These are phyloP conservation scores for Entomortierella beljakovae DNA, from an alignment of 192 early-diverging fungal genomes.

Conservation along the genomic window DNA sequence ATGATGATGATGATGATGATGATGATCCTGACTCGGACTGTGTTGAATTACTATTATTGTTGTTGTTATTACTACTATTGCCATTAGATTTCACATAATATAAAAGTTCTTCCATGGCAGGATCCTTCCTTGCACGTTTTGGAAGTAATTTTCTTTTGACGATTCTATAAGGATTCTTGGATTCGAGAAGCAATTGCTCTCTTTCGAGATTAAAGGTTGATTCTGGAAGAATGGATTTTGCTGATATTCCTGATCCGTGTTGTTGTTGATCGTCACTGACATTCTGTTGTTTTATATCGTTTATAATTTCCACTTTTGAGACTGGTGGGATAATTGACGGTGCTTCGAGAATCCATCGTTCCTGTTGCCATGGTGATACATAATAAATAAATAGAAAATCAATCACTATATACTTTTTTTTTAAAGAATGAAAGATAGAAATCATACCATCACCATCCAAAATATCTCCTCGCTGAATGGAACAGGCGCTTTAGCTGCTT, in stretches of 20 bases:
- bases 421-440: not conserved
- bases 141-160: constrained; percentile 56
- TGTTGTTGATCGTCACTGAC: constrained; percentile 9
- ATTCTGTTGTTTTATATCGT: constrained; percentile 59
- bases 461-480: constrained; percentile 54
- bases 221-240: constrained; percentile 18
- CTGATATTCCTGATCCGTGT: constrained; percentile 59
- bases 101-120: constrained; percentile 54
- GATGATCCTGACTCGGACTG: not conserved
- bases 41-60: not conserved
- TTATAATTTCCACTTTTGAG: constrained; percentile 59
- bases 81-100: constrained; percentile 33
- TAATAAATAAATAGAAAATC: not conserved
- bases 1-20: not conserved
- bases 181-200: constrained; percentile 22
- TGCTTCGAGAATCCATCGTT: constrained; percentile 70
- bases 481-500: constrained; percentile 53
- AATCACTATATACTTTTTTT: not conserved
- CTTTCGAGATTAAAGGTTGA: not conserved
- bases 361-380: constrained; percentile 18
- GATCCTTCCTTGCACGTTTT: constrained; percentile 61
- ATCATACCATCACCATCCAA: constrained; percentile 60
- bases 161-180: constrained; percentile 19
- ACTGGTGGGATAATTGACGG: constrained; percentile 73
- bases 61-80: not conserved